Base-by-base conservation (phyloP, 306 rosid genomes). In the Canavalia gladiata region DNA sequence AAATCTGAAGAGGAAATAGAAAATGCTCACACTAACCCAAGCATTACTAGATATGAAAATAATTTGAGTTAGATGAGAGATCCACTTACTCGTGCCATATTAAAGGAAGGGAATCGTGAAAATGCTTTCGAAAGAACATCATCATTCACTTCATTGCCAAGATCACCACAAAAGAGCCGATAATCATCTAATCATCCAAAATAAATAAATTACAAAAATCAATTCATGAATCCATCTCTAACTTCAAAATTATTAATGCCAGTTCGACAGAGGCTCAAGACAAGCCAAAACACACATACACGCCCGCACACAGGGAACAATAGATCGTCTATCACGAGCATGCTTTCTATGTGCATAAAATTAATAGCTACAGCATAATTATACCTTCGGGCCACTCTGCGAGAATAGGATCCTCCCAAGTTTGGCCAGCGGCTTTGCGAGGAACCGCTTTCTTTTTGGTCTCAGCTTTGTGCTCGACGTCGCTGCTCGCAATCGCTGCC, bases 101-200 rank as follows among this genome's bases (percentile, higher is more conserved):
- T 95, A 86, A 95, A 93, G 83, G 94, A 87, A 86, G 98, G 97
- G 76, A 95, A 95, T 45, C 97, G 90, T 5, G 99, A 84, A 87
- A 95, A 95, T 68, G 99, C 90, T 86, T 95, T 95, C 2, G 99
- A 83, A 82, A 95, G 98, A 79, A 93, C 97, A 74, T 95, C 98
- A 79, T 95, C 99, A 49, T 93, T 95, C 88, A 93, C 99, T 91
- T 95, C 99, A 72, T 95, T 95, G 68, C 99, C 99, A 63, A 95
- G 96, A 87, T 93, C 98, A 37, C 99, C 98, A 75, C 97, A 95
- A 80, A 95, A 95, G 70, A 93, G 88, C 56, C 94, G 91, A 83
- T 90, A 93, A 68, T 95, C 97, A 93, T 92, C 99, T 95, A 89
- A 76, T 74, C 41, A 74, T 45, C 8, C 72, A 74, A 64, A 84